Evolutionary conservation across 306 rosid species (phyloP), one percentile per base, ranked within the genome.

Genomic region (Cicer yamashitae): DNA sequence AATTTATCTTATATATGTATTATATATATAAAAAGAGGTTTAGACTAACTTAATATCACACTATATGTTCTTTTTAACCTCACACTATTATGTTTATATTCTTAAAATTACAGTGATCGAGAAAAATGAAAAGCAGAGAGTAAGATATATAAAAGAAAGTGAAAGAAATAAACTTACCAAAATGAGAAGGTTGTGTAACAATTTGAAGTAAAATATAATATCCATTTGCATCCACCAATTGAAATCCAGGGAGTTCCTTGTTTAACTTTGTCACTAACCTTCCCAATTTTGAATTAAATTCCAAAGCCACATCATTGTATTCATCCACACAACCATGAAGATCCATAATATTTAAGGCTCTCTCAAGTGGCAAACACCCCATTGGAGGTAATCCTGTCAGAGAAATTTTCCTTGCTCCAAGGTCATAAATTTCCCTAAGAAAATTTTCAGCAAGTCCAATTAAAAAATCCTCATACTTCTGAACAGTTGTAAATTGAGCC

Each of bases 351-450:
- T 90, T 87, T 1, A 56, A 45, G 44, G 87, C 5, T 62, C 96
- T 87, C 58, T 87, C 90, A 2, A 90, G 62, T 17, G 91, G 96
- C 59, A 90, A 65, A 70, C 96, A 90, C 66, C 93, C 93, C 91
- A 87, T 85, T 0, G 93, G 93, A 73, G 88, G 86, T 13, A 81
- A 62, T 57, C 91, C 93, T 7, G 90, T 79, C 0, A 90, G 81
- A n/a, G 90, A 78, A 44, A 88, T 79, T 52, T 84, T 88, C 80
- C 88, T 81, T 20, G 88, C 96, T 30, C 91, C 91, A 0, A 87
- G 84, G 11, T 3, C 71, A 58, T 90, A 87, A 2, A 90, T 66
- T 9, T 83, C 75, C 76, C 54, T 74, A 0, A 87, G 60, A 66
- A 88, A 88, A n/a, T 64, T 64, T 2, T 74, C 84, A 12, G 93